Evolutionary conservation across 768 basidiomycete genomes (phyloP).

Genomic region (Russula earlei): DNA sequence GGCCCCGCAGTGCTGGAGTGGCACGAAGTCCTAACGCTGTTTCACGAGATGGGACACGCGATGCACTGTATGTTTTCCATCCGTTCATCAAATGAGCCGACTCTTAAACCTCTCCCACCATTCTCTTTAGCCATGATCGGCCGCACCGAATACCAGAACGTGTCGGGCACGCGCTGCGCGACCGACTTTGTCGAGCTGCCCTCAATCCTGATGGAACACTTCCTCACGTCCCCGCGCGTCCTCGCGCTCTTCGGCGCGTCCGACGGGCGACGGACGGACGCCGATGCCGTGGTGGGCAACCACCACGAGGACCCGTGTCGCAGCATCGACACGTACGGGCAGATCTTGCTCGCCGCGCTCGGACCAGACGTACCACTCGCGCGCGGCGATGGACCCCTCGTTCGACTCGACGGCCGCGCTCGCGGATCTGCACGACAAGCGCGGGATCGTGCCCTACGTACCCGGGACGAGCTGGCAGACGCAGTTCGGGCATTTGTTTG

Average conservation of each 20-base stretch:
- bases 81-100: neutral
- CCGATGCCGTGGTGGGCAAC: constrained; percentile 48
- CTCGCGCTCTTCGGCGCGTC: constrained; percentile 66
- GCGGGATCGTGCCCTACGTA: constrained; percentile 78
- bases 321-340: constrained; percentile 82
- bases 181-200: constrained; percentile 98
- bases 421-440: constrained; percentile 49
- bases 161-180: constrained; percentile 93
- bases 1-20: constrained; percentile 75
- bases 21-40: constrained; percentile 90
- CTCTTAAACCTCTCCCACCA: neutral
- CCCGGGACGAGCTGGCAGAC: constrained; percentile 87
- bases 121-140: constrained; percentile 82
- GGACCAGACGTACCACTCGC: constrained; percentile 90
- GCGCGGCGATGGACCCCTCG: constrained; percentile 37
- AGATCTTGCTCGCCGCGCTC: constrained; percentile 79
- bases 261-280: constrained; percentile 29
- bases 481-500: constrained; percentile 90
- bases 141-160: constrained; percentile 94
- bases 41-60: constrained; percentile 99
- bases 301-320: constrained; percentile 69
- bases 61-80: constrained; percentile 79
- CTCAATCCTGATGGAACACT: constrained; percentile 98
- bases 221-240: constrained; percentile 76
- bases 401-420: constrained; percentile 72